phyloP scores from a whole-genome alignment of 2,329 filamentous ascomycete genomes.

The Trichoderma afroharzianum region DNA sequence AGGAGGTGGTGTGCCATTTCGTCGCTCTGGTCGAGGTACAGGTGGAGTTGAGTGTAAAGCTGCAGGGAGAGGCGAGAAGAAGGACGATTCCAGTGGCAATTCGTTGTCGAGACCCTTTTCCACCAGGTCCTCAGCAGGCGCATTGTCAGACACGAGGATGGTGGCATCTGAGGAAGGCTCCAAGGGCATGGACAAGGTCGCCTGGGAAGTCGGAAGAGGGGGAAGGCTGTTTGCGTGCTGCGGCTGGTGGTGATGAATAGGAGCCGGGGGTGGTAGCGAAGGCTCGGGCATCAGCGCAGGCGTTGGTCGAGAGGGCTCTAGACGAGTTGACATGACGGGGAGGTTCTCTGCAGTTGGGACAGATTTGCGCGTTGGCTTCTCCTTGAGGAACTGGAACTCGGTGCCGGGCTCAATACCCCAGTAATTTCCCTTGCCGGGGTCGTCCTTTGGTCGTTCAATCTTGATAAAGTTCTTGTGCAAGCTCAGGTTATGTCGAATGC shows the following conservation, averaged over 20 bases:
- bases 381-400: slow-evolving; percentile 85
- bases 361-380: slow-evolving; percentile 66
- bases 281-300: slow-evolving; percentile 42
- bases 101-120: slow-evolving; percentile 44
- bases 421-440: slow-evolving; percentile 96
- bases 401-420: slow-evolving; percentile 91
- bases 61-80: slow-evolving; percentile 67
- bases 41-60: slow-evolving; percentile 90
- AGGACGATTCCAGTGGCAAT: slow-evolving; percentile 42
- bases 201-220: slow-evolving; percentile 38
- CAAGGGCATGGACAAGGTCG: slow-evolving; percentile 39
- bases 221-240: slow-evolving; percentile 31
- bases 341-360: slow-evolving; percentile 55
- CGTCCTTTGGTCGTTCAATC: slow-evolving; percentile 92
- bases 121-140: slow-evolving; percentile 47
- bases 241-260: slow-evolving; percentile 30
- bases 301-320: slow-evolving; percentile 48
- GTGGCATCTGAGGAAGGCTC: slow-evolving; percentile 77
- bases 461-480: slow-evolving; percentile 96
- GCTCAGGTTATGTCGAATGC: slow-evolving; percentile 95
- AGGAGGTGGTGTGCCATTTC: slow-evolving; percentile 74
- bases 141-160: slow-evolving; percentile 66
- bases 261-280: slow-evolving; percentile 44
- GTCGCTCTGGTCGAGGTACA: slow-evolving; percentile 57
- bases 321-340: slow-evolving; percentile 54